phyloP scores from a whole-genome alignment of 2,329 filamentous ascomycete genomes.

The Albifimbria verrucaria region DNA sequence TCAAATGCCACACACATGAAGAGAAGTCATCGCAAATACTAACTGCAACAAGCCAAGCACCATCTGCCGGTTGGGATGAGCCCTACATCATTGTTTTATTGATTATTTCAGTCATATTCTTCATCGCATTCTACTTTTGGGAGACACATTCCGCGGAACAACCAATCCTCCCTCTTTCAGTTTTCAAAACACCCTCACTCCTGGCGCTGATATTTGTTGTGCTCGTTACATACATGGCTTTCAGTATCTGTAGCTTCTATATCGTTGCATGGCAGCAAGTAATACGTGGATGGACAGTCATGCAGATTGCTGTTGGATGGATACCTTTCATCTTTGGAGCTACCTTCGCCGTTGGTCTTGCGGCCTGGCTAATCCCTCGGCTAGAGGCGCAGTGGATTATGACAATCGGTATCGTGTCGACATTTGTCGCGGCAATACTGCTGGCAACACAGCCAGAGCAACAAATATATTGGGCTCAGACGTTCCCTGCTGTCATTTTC shows the following conservation, averaged over 20 bases:
- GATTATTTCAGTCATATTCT: slow-evolving; percentile 27
- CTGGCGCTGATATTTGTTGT: slow-evolving; percentile 38
- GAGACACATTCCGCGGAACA: slow-evolving; percentile 33
- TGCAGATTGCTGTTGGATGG: slow-evolving; percentile 33
- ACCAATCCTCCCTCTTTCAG: slow-evolving; percentile 43
- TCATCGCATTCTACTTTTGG: slow-evolving; percentile 35
- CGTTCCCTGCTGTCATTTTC: not conserved
- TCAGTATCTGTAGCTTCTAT: slow-evolving; percentile 48
- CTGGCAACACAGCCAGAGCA: slow-evolving; percentile 41
- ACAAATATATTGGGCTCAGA: slow-evolving; percentile 36
- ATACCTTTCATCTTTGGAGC: slow-evolving; percentile 39
- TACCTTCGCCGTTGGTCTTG: slow-evolving; percentile 32
- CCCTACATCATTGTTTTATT: slow-evolving; percentile 39
- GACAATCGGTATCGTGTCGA: slow-evolving; percentile 33
- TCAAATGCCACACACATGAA: not conserved
- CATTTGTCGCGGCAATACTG: slow-evolving; percentile 15
- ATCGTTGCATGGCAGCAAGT: slow-evolving; percentile 40
- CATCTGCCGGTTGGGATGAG: slow-evolving; percentile 39
- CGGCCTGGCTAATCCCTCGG: slow-evolving; percentile 43
- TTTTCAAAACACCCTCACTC: slow-evolving; percentile 43
- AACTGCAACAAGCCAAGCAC: slow-evolving; percentile 29
- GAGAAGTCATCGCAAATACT: slow-evolving; percentile 1
- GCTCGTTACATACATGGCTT: slow-evolving; percentile 43
- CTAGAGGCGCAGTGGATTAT: slow-evolving; percentile 46
- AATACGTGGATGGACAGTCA: slow-evolving; percentile 35